Conservation (phyloP, 495 filamentous ascomycete species). For the Tuber borchii region DNA sequence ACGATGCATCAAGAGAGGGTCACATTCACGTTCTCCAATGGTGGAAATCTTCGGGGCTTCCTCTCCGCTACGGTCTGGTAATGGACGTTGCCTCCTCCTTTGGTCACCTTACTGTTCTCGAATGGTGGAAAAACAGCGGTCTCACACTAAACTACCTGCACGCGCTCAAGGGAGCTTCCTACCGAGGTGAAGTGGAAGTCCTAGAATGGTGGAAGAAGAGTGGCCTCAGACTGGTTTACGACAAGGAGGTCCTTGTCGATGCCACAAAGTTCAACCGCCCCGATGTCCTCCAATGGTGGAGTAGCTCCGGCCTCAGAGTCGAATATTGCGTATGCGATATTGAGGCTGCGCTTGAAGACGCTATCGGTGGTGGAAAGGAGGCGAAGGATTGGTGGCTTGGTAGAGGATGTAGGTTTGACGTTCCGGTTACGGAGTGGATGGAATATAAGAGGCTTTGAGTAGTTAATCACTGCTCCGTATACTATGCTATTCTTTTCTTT, state of each 20-base stretch:
- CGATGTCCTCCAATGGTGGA: constrained; percentile 88
- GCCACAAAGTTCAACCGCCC: constrained; percentile 81
- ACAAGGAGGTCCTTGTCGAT: constrained; percentile 79
- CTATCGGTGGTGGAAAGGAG: constrained; percentile 59
- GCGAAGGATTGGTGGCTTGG: constrained; percentile 83
- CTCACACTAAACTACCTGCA: constrained; percentile 31
- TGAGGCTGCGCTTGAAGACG: constrained; percentile 87
- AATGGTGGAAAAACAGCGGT: constrained; percentile 77
- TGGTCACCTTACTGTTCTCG: constrained; percentile 72
- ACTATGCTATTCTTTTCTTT: neutral
- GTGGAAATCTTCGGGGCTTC: constrained; percentile 77
- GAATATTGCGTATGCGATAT: constrained; percentile 95
- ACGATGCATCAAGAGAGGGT: constrained; percentile 75
- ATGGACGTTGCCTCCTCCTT: constrained; percentile 78
- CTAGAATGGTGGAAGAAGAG: constrained; percentile 78
- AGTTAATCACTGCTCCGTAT: neutral
- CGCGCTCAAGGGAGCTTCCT: constrained; percentile 66
- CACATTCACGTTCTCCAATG: constrained; percentile 80
- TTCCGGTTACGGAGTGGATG: constrained; percentile 91
- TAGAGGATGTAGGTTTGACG: constrained; percentile 78
- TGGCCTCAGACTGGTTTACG: constrained; percentile 74
- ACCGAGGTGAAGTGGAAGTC: constrained; percentile 78
- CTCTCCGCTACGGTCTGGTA: constrained; percentile 74
- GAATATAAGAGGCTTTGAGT: constrained; percentile 53
- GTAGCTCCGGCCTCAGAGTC: constrained; percentile 50